Evolutionary conservation across 2,329 filamentous ascomycete genomes (phyloP).

Genomic region (Calonectria crousiana): DNA sequence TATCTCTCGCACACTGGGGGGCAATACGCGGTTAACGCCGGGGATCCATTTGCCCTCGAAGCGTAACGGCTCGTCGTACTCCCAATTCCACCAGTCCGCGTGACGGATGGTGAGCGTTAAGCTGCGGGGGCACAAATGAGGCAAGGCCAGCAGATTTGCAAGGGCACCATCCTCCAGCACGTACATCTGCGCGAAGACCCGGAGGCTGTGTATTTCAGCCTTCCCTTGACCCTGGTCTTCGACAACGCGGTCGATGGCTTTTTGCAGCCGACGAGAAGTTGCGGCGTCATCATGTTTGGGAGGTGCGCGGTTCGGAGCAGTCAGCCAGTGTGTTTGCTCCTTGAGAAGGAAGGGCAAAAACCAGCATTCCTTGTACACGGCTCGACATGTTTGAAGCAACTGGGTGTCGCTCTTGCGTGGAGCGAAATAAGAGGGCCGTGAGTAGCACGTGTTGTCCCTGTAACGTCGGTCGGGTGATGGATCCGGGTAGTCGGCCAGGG

Average conservation of each 20-base stretch:
- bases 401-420: constrained; percentile 50
- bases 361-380: constrained; percentile 57
- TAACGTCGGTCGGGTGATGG: constrained; percentile 42
- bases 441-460: constrained; percentile 49
- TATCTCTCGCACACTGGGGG: constrained; percentile 52
- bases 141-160: constrained; percentile 40
- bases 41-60: constrained; percentile 55
- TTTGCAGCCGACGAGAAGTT: neutral
- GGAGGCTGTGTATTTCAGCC: constrained; percentile 48
- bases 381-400: constrained; percentile 57
- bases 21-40: constrained; percentile 37
- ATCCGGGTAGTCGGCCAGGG: constrained; percentile 54
- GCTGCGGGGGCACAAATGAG: constrained; percentile 47
- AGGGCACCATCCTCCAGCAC: constrained; percentile 49
- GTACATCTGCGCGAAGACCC: constrained; percentile 59
- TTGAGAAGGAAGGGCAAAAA: constrained; percentile 54
- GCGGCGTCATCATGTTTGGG: constrained; percentile 25
- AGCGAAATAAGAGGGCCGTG: constrained; percentile 55
- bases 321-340: constrained; percentile 56
- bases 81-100: constrained; percentile 63
- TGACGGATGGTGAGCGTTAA: constrained; percentile 62
- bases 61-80: constrained; percentile 49
- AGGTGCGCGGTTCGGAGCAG: constrained; percentile 47
- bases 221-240: constrained; percentile 33
- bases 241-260: constrained; percentile 32